Percentiles rank a stretch among this genome's conserved stretches.
These are phyloP conservation scores for Aphanomyces invadans DNA, from an alignment of 352 stramenopile species.

Conservation along the genomic window DNA sequence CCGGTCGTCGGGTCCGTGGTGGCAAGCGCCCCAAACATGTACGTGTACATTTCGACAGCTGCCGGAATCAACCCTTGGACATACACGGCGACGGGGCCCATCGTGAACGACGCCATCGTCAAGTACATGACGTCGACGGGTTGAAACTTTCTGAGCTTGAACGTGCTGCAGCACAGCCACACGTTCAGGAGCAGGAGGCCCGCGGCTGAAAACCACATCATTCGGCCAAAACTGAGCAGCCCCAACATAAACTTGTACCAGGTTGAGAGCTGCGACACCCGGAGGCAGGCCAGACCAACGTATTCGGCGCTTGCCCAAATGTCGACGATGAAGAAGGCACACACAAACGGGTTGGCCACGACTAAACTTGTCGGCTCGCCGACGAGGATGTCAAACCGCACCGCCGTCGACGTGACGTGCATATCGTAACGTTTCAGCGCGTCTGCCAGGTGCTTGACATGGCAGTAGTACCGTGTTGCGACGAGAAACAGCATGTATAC, in stretches of 20 bases:
- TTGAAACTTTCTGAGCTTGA: too few species aligned
- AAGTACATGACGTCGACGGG: too few species aligned
- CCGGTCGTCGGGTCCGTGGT: too few species aligned
- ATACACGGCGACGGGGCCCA: too few species aligned
- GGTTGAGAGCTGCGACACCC: not conserved
- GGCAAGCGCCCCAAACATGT: too few species aligned
- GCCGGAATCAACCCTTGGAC: too few species aligned
- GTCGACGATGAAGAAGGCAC: constrained; percentile 9
- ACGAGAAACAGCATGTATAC: not conserved
- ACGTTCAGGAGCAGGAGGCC: constrained; percentile 1
- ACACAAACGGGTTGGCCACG: not conserved
- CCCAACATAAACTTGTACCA: not conserved
- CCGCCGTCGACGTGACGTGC: not conserved
- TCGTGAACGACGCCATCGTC: too few species aligned
- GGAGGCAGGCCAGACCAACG: not conserved
- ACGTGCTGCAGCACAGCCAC: not conserved
- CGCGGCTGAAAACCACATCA: not conserved
- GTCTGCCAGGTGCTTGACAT: not conserved
- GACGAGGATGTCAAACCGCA: constrained; percentile 11
- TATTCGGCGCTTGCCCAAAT: constrained; percentile 12
- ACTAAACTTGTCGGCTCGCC: constrained; percentile 5
- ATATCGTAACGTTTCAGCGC: not conserved
- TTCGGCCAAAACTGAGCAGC: constrained; percentile 2
- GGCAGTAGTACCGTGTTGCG: not conserved
- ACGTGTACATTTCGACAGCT: too few species aligned